These are phyloP conservation scores for Yamagishiella unicocca DNA, from an alignment of 139 green algal genomes.

Conservation along the genomic window DNA sequence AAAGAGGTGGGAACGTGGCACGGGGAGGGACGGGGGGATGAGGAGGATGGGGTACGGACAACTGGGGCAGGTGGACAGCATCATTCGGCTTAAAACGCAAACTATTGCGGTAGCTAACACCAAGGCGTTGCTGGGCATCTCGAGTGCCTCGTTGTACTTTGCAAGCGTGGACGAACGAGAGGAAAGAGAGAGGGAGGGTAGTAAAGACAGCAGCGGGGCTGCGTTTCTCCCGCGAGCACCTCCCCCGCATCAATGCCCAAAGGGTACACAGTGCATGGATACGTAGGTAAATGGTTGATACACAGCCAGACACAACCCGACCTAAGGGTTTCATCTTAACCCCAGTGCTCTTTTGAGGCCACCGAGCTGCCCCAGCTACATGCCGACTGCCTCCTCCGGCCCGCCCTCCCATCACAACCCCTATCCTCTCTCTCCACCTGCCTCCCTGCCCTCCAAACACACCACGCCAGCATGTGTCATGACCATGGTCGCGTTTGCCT, in stretches of 20 bases:
- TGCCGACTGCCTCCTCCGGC: neutral
- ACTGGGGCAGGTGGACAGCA: neutral
- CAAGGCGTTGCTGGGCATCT: too few relatives aligned
- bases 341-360: neutral
- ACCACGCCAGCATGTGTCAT: neutral
- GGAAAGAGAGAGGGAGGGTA: too few relatives aligned
- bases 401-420: neutral
- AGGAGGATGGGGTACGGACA: neutral
- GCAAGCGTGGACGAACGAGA: too few relatives aligned
- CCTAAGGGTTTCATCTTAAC: neutral
- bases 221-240: too few relatives aligned
- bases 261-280: too few relatives aligned
- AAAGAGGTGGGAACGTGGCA: neutral
- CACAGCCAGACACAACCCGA: too few relatives aligned
- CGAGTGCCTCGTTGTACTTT: too few relatives aligned
- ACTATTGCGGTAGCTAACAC: neutral
- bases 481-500: neutral
- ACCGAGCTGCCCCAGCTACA: neutral
- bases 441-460: neutral
- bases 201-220: too few relatives aligned
- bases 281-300: too few relatives aligned
- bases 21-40: neutral
- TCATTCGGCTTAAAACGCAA: neutral
- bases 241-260: too few relatives aligned
- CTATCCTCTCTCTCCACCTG: neutral